Conservation (phyloP, 441 rosid genomes). For the Dalechampia spathulata region DNA sequence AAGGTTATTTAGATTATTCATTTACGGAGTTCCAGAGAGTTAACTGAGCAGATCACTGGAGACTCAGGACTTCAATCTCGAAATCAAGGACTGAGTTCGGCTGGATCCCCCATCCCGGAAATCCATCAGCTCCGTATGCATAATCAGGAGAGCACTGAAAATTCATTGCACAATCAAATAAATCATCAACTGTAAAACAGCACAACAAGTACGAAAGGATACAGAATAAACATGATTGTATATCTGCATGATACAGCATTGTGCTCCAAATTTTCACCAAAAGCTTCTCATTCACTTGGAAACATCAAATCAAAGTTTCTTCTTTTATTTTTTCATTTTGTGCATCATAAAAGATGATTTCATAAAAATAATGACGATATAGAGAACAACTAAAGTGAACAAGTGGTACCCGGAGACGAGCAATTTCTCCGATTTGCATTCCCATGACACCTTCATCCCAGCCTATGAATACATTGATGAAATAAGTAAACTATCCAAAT, state of each 20-base stretch:
- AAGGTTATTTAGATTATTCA: constrained; percentile 12
- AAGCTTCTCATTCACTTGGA: not conserved
- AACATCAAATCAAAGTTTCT: not conserved
- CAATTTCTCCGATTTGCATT: constrained; percentile 90
- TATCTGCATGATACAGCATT: too few species aligned
- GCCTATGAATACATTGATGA: constrained; percentile 35
- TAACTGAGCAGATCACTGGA: constrained; percentile 27
- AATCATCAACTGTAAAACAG: not conserved
- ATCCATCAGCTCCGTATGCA: constrained; percentile 83
- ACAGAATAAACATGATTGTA: too few species aligned
- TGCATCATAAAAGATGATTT: not conserved
- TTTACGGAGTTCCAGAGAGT: not conserved
- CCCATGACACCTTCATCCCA: constrained; percentile 98
- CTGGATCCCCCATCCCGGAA: constrained; percentile 77
- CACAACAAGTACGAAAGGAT: not conserved
- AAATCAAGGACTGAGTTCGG: constrained; percentile 81
- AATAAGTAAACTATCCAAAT: constrained; percentile 3
- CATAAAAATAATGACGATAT: not conserved
- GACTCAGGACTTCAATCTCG: constrained; percentile 71
- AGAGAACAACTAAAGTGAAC: not conserved
- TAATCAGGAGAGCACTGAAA: constrained; percentile 89
- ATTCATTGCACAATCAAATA: constrained; percentile 12
- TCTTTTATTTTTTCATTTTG: not conserved
- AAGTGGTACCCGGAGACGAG: constrained; percentile 72
- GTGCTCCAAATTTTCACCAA: not conserved